phyloP scores from a whole-genome alignment of 768 basidiomycete species.

The Amanita rubescens region DNA sequence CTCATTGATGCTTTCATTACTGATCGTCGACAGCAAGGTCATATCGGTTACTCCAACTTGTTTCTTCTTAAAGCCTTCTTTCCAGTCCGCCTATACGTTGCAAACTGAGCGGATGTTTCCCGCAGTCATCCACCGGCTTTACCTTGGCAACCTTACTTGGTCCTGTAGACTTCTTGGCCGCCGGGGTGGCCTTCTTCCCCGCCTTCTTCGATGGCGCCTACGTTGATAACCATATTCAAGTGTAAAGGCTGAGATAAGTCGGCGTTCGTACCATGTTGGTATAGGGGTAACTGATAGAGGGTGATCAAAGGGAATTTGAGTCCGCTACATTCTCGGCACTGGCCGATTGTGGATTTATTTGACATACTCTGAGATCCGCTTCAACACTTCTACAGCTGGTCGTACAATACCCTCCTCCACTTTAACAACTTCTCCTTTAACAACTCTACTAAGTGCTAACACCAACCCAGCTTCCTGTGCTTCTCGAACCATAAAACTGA shows the following conservation, averaged over 20 bases:
- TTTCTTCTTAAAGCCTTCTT: slow-evolving; percentile 99
- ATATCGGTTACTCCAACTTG: slow-evolving; percentile 97
- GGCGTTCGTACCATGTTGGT: slow-evolving; percentile 14
- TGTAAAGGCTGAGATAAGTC: background rate
- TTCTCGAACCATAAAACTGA: slow-evolving; percentile 40
- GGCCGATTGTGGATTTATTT: slow-evolving; percentile 4
- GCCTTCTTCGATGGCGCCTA: slow-evolving; percentile 89
- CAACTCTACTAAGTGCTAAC: slow-evolving; percentile 40
- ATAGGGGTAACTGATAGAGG: background rate
- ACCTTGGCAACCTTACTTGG: slow-evolving; percentile 74
- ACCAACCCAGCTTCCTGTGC: slow-evolving; percentile 48
- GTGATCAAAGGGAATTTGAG: background rate
- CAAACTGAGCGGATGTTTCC: background rate
- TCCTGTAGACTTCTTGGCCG: slow-evolving; percentile 56
- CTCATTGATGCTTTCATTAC: slow-evolving; percentile 96
- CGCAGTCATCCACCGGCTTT: slow-evolving; percentile 7
- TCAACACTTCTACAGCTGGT: slow-evolving; percentile 46
- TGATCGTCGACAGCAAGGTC: slow-evolving; percentile 94
- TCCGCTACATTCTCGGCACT: slow-evolving; percentile 1
- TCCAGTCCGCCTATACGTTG: slow-evolving; percentile 88
- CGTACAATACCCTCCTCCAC: slow-evolving; percentile 30
- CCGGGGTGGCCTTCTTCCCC: slow-evolving; percentile 67
- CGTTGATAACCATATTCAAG: background rate
- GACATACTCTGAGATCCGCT: slow-evolving; percentile 20
- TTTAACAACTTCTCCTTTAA: slow-evolving; percentile 32